A percentile compares a stretch with the other conserved stretches of the same genome.
Conservation (phyloP, 495 filamentous ascomycete species). For the Lophium mytilinum region DNA sequence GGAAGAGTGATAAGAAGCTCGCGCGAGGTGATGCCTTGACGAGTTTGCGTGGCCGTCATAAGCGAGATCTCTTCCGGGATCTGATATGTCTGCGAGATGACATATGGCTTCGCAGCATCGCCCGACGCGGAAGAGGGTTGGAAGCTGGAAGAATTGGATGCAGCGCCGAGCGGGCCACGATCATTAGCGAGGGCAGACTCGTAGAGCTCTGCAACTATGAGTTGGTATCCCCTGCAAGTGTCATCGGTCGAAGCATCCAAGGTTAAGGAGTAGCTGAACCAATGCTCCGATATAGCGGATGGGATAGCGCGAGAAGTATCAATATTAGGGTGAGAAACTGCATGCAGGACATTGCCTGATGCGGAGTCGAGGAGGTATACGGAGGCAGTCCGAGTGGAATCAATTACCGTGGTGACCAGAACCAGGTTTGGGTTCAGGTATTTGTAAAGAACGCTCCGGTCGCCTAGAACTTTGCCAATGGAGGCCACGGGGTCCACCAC, state of each 20-base stretch:
- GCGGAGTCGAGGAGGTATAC: slow-evolving; percentile 83
- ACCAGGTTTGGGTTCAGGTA: slow-evolving; percentile 86
- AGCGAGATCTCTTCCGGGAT: slow-evolving; percentile 67
- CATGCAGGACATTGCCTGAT: slow-evolving; percentile 70
- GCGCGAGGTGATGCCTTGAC: slow-evolving; percentile 84
- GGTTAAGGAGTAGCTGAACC: slow-evolving; percentile 81
- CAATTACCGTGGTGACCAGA: slow-evolving; percentile 62
- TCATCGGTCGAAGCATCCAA: slow-evolving; percentile 39
- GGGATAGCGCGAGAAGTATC: slow-evolving; percentile 68
- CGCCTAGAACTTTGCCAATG: slow-evolving; percentile 85
- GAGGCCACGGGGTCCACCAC: slow-evolving; percentile 83
- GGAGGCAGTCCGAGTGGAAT: slow-evolving; percentile 47
- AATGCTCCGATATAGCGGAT: slow-evolving; percentile 82
- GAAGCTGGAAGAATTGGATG: slow-evolving; percentile 64
- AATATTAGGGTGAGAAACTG: slow-evolving; percentile 59
- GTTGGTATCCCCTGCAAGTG: slow-evolving; percentile 72
- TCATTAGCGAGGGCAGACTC: slow-evolving; percentile 79
- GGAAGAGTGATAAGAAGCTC: slow-evolving; percentile 73
- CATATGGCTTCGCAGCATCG: slow-evolving; percentile 52
- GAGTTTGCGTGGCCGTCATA: slow-evolving; percentile 77
- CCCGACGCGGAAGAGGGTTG: slow-evolving; percentile 43
- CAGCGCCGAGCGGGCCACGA: slow-evolving; percentile 65
- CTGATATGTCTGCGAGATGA: slow-evolving; percentile 69
- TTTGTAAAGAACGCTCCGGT: slow-evolving; percentile 92
- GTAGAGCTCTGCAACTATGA: slow-evolving; percentile 80